Evolutionary conservation across 2,329 filamentous ascomycete genomes (phyloP), one percentile per base, ranked within the genome.

Genomic region (Chrysoporthe deuterocubensis): DNA sequence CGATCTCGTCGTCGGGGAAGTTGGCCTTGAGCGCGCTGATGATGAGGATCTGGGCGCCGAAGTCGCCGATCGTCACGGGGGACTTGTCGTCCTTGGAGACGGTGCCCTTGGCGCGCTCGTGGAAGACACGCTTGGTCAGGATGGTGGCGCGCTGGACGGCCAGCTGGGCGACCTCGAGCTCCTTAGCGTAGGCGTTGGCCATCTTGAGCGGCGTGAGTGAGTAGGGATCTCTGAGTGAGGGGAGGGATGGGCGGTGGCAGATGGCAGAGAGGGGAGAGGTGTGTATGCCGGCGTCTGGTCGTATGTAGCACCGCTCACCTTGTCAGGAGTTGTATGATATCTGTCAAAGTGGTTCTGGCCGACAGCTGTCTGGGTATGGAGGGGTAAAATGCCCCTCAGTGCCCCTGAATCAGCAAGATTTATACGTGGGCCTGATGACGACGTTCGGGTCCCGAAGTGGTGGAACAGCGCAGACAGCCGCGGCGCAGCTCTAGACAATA

Each of bases 11-110:
- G 46, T 89, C 77, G 21, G 96, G 96, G 83, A 99, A 99, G 80
- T 92, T 93, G 80, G 92, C 88, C 80, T 90, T 90, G 73, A 99
- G 90, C 40, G 95, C 95, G 67, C 90, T 87, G 76, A 98, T 97
- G 80, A 99, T 97, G 72, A 99, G 88, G 43, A 96, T 94, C 83
- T 99, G 96, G 48, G 96, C 96, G 76, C 96, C 96, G 79, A 97
- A 98, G 82, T 99, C 96, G 78, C 95, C 96, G 74, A 98, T 96
- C 21, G 96, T 99, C 75, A 99, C 96, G 72, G 96, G 96, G 11
- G 94, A 97, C 78, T 93, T 93, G 85, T 99, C 96, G 80, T 93
- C 91, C 83, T 99, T 99, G 78, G 91, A 92, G 63, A 97, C 86
- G 58, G 96, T 97, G 74, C 95, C 95, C 83, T 98, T 98, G 74